Evolutionary conservation across 768 basidiomycete species (phyloP), one percentile per base, ranked within the genome.

Genomic region (Pisolithus orientalis): DNA sequence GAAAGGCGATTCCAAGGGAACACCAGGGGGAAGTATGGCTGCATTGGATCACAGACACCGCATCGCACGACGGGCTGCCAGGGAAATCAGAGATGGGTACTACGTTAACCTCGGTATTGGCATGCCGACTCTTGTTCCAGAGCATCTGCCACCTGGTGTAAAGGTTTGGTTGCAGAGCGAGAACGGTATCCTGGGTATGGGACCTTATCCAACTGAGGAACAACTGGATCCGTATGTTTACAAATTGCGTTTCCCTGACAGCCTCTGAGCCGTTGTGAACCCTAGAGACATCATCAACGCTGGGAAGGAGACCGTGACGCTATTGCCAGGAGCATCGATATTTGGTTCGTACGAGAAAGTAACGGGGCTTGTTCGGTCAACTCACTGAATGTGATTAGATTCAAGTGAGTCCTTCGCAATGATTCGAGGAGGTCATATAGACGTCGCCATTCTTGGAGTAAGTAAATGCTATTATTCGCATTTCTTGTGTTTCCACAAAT

Each of bases 361-460:
- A n/a, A 4, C 14, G 24, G 6, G 24, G 25, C 7, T 29, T 1
- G 3, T 37, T 29, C 28, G 39, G 43, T 50, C 53, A 38, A 58
- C 32, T 16, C 34, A 39, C 44, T 13, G 8, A 27, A 24, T 13
- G 21, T 50, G 54, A 45, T 25, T 55, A 88, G 89, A 94, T 70
- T 94, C 92, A 4, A 83, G 83, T 60, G 94, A 96, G 70, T 94
- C 91, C 3, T 97, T 97, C 62, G 89, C 88, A 10, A 97, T 97
- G 94, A 96, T 97, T 70, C 89, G 94, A 49, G 94, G 94, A 43
- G 94, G 94, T 5, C 94, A 97, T 70, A 82, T 97, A 47, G 84
- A 97, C 59, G 89, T 95, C 44, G 84, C 93, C 6, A 94, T 97
- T 63, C 82, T 97, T 46, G 94, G 94, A 28, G 90, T 89, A 69